Percentiles rank a stretch among this genome's conserved stretches.
Conservation (phyloP, 305 asterid genomes). For the Andrographis paniculata region DNA sequence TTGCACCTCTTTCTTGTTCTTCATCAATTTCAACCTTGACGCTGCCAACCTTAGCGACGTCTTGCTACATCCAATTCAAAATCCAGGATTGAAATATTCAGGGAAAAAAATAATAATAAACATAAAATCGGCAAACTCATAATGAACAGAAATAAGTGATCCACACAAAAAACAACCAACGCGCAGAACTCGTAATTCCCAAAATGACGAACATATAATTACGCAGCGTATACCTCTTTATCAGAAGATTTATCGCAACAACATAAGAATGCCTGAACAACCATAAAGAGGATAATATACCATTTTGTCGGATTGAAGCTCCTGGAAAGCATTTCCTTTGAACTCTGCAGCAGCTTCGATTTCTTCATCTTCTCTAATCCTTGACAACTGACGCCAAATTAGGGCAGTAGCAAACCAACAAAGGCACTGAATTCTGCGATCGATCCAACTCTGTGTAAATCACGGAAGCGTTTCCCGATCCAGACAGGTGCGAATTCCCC, state of each 20-base stretch:
- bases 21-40: constrained; percentile 70
- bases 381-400: not conserved
- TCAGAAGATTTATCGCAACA: not conserved
- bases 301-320: constrained; percentile 89
- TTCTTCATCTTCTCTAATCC: constrained; percentile 41
- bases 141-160: not conserved
- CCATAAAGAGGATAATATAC: constrained; percentile 27
- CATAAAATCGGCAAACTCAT: not conserved
- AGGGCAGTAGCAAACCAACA: not conserved
- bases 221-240: not conserved
- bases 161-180: not conserved
- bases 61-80: constrained; percentile 43
- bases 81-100: not conserved
- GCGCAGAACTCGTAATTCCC: no score
- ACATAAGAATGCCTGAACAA: not conserved
- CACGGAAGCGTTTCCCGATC: no score
- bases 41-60: constrained; percentile 63
- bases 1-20: constrained; percentile 74
- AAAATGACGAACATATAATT: not conserved
- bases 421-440: no score
- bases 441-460: no score
- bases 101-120: not conserved
- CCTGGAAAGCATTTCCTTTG: constrained; percentile 62
- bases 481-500: no score
- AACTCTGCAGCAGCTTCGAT: constrained; percentile 59